phyloP scores from a whole-genome alignment of 169 alveolate genomes.

The Cryptosporidium sp. region DNA sequence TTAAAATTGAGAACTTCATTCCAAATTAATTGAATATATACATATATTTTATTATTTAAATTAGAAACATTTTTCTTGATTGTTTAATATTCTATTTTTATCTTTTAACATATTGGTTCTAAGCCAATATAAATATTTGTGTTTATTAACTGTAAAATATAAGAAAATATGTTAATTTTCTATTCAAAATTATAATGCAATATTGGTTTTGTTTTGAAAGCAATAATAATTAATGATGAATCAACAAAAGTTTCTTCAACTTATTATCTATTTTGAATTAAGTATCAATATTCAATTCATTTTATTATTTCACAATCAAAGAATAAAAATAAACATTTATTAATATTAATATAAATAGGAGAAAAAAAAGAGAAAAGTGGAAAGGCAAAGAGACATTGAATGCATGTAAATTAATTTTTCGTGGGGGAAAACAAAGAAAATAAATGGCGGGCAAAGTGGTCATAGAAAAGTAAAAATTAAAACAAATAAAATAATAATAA shows the following conservation, averaged over 20 bases:
- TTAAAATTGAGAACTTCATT: no score
- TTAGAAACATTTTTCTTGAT: no score
- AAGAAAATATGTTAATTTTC: background rate
- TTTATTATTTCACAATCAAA: background rate
- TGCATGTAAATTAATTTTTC: slow-evolving; percentile 48
- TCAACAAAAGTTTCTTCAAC: background rate
- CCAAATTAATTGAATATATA: no score
- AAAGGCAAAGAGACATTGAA: slow-evolving; percentile 51
- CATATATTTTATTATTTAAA: no score
- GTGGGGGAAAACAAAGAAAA: slow-evolving; percentile 18
- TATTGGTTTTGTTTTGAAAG: background rate
- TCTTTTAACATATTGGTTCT: no score
- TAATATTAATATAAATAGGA: background rate
- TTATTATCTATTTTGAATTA: no score
- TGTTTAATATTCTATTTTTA: background rate
- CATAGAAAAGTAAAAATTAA: slow-evolving; percentile 9
- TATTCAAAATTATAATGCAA: background rate
- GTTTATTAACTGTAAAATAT: no score
- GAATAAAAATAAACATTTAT: no score
- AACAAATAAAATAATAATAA: background rate
- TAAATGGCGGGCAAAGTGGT: slow-evolving; percentile 37
- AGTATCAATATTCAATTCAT: background rate
- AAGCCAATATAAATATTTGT: background rate
- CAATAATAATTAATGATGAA: background rate
- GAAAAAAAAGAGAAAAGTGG: slow-evolving; percentile 1